Evolutionary conservation across 257 asterid genomes (phyloP).

Genomic region (Anisodus acutangulus): DNA sequence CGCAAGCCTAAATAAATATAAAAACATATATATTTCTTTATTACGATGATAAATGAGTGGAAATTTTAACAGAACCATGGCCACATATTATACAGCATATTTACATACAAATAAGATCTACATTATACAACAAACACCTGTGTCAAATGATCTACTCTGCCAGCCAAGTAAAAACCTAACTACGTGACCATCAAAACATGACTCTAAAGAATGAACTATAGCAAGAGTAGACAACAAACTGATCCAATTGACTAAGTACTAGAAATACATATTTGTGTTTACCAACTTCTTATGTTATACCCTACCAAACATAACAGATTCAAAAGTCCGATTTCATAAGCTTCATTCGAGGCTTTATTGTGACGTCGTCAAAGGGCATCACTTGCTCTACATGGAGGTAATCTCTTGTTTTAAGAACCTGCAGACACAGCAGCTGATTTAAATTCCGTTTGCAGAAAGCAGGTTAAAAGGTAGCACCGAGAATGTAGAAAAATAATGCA

Average conservation of each 20-base stretch:
- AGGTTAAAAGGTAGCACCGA: neutral
- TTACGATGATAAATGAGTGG: neutral
- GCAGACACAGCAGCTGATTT: neutral
- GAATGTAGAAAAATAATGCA: neutral
- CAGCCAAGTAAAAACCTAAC: slow-evolving; percentile 29
- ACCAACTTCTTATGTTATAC: neutral
- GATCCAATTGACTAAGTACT: slow-evolving; percentile 23
- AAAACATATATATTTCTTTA: neutral
- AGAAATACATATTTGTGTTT: neutral
- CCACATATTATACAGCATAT: slow-evolving; percentile 28
- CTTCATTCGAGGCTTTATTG: slow-evolving; percentile 48
- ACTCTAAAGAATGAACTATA: slow-evolving; percentile 27
- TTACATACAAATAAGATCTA: slow-evolving; percentile 25
- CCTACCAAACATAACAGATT: slow-evolving; percentile 17
- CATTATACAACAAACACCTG: slow-evolving; percentile 27
- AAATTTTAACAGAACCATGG: neutral
- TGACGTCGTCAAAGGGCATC: slow-evolving; percentile 46
- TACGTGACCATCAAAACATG: slow-evolving; percentile 27
- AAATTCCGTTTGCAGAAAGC: neutral
- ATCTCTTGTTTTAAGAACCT: slow-evolving; percentile 69
- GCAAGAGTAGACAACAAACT: slow-evolving; percentile 28
- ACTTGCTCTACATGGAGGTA: slow-evolving; percentile 58
- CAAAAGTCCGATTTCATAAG: slow-evolving; percentile 51
- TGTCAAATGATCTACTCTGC: slow-evolving; percentile 29
- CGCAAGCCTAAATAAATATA: neutral